phyloP scores from a whole-genome alignment of 176 grass and related monocot genomes.

The Carex littledalei region DNA sequence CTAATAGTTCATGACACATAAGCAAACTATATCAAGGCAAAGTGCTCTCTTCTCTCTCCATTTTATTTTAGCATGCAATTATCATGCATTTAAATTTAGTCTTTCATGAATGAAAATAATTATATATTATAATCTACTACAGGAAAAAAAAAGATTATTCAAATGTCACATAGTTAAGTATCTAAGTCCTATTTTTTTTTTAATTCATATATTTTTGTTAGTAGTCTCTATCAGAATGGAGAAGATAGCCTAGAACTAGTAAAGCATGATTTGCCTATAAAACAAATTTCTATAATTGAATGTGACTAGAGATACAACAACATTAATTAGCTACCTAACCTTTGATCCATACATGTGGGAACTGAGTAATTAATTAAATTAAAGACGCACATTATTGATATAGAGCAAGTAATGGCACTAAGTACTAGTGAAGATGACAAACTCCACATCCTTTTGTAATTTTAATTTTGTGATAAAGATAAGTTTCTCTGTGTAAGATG shows the following conservation, averaged over 20 bases:
- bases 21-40: background rate
- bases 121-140: too few relatives aligned
- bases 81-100: too few relatives aligned
- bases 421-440: background rate
- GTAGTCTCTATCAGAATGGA: background rate
- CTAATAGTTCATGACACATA: background rate
- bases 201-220: too few relatives aligned
- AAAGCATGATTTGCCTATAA: background rate
- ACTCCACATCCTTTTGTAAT: background rate
- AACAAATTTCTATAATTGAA: background rate
- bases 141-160: too few relatives aligned
- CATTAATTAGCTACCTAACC: background rate
- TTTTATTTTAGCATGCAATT: too few relatives aligned
- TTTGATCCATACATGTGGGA: background rate
- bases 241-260: background rate
- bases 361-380: background rate
- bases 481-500: too few relatives aligned
- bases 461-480: too few relatives aligned
- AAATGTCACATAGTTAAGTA: too few relatives aligned
- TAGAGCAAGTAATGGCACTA: background rate
- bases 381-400: background rate
- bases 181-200: too few relatives aligned
- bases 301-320: background rate
- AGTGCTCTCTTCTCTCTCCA: background rate
- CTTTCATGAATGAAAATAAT: too few relatives aligned